phyloP scores from a whole-genome alignment of 148 eudicot genomes.

The Rhododendron kiyosumense region DNA sequence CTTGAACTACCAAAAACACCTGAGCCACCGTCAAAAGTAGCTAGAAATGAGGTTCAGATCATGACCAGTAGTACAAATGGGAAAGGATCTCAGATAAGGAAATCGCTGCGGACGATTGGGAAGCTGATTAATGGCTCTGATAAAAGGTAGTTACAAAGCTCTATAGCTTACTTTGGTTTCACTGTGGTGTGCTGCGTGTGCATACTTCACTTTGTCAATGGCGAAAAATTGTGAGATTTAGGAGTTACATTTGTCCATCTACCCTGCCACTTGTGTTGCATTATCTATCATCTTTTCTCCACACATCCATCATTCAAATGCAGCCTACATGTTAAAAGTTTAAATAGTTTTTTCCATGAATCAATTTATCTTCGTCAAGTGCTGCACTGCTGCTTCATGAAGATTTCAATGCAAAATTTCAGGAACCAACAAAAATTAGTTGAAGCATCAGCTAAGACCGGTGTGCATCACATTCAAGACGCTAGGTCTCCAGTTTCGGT shows the following conservation, averaged over 20 bases:
- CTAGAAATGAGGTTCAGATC: slow-evolving; percentile 19
- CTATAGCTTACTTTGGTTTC: background rate
- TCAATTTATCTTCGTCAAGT: background rate
- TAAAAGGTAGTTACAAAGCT: slow-evolving; percentile 41
- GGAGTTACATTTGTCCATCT: background rate
- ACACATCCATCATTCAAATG: background rate
- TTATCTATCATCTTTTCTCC: background rate
- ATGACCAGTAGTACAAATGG: slow-evolving; percentile 24
- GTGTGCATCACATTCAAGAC: slow-evolving; percentile 16
- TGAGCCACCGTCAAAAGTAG: slow-evolving; percentile 30
- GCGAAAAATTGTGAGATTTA: background rate
- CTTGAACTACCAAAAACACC: slow-evolving; percentile 44
- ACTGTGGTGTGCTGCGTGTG: background rate
- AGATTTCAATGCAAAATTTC: slow-evolving; percentile 8
- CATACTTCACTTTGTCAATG: background rate
- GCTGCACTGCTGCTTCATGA: background rate
- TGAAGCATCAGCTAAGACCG: slow-evolving; percentile 34
- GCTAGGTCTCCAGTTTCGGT: slow-evolving; percentile 38
- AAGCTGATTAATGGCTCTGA: slow-evolving; percentile 84
- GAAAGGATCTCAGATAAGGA: slow-evolving; percentile 75
- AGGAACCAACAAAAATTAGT: slow-evolving; percentile 48
- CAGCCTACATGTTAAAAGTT: background rate
- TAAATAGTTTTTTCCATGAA: background rate
- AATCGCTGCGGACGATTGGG: slow-evolving; percentile 77
- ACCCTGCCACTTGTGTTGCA: background rate